Evolutionary conservation across 208 protist genomes (phyloP).

Genomic region (Trypanosomatidae sp.): DNA sequence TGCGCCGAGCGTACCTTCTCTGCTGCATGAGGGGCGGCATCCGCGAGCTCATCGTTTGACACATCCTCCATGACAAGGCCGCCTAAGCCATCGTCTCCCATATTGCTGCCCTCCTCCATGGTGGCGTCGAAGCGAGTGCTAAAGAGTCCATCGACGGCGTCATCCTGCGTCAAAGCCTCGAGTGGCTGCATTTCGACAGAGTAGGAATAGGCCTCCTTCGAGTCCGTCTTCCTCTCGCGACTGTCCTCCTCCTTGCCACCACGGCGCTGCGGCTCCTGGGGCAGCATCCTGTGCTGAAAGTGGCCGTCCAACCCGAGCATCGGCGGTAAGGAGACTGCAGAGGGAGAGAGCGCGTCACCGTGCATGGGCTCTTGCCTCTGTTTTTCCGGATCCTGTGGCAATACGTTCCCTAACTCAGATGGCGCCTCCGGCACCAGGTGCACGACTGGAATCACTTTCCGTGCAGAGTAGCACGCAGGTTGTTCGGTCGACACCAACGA

Average conservation of each 20-base stretch:
- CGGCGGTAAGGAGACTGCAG: background rate
- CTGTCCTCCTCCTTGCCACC: background rate
- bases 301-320: background rate
- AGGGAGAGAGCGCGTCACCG: background rate
- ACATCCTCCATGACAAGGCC: conserved; percentile 22
- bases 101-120: background rate
- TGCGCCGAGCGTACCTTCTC: background rate
- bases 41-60: conserved; percentile 4
- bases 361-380: background rate
- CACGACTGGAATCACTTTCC: conserved; percentile 28
- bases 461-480: background rate
- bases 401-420: background rate
- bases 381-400: background rate
- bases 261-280: background rate
- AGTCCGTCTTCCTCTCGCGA: background rate
- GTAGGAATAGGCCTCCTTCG: background rate
- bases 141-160: background rate
- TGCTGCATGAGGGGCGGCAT: background rate
- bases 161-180: background rate
- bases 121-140: background rate
- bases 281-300: background rate
- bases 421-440: conserved; percentile 14
- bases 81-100: background rate
- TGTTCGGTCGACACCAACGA: background rate
- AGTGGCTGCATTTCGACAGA: background rate